Conservation (phyloP, 495 filamentous ascomycete species). For the Trichoderma virens region DNA sequence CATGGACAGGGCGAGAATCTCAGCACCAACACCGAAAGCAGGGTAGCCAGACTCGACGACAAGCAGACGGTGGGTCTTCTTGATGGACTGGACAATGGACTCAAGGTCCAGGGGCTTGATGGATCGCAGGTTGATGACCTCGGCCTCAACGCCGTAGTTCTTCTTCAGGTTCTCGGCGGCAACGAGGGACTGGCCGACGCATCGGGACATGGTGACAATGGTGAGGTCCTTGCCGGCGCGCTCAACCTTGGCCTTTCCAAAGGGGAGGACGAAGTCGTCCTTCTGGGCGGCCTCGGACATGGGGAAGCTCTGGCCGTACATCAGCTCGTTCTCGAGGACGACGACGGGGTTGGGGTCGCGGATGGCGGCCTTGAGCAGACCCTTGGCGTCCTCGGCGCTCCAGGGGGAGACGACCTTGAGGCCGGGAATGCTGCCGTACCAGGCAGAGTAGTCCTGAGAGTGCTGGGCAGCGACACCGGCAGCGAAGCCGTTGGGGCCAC, state of each 20-base stretch:
- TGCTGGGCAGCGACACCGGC: slow-evolving; percentile 94
- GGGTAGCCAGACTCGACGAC: slow-evolving; percentile 94
- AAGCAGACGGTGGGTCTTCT: slow-evolving; percentile 93
- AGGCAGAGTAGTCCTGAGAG: slow-evolving; percentile 95
- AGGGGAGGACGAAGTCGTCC: slow-evolving; percentile 89
- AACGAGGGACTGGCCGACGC: slow-evolving; percentile 83
- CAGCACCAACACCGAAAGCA: slow-evolving; percentile 80
- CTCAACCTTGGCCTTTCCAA: slow-evolving; percentile 99
- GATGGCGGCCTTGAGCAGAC: slow-evolving; percentile 93
- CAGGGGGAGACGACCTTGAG: slow-evolving; percentile 94
- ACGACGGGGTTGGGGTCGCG: slow-evolving; percentile 95
- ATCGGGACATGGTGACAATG: slow-evolving; percentile 88
- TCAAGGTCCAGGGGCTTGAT: slow-evolving; percentile 95
- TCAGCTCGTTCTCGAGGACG: slow-evolving; percentile 93
- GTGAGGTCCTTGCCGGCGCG: slow-evolving; percentile 92
- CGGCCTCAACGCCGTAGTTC: slow-evolving; percentile 90
- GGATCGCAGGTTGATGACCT: slow-evolving; percentile 97
- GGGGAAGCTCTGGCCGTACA: slow-evolving; percentile 89
- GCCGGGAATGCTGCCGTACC: slow-evolving; percentile 97
- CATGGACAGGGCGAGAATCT: slow-evolving; percentile 89
- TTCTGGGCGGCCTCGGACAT: slow-evolving; percentile 95
- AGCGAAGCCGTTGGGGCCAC: slow-evolving; percentile 96
- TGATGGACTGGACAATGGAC: slow-evolving; percentile 88
- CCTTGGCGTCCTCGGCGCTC: slow-evolving; percentile 97
- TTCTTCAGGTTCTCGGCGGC: slow-evolving; percentile 86